These are phyloP conservation scores for Populus ilicifolia DNA, from an alignment of 345 rosid species.

Conservation along the genomic window DNA sequence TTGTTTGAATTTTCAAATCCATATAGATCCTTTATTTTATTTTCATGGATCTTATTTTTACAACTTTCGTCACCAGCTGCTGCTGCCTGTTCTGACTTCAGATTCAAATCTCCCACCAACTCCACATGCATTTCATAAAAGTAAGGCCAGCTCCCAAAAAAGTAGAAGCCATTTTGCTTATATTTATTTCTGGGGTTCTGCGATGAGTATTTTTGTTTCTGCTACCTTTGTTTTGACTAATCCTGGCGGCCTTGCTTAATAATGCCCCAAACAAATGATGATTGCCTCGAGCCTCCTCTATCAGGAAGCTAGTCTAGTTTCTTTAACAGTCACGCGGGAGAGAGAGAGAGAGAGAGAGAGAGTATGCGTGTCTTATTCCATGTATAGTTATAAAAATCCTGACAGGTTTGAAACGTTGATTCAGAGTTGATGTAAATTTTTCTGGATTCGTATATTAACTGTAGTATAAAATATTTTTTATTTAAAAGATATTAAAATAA, in stretches of 20 bases:
- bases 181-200: background rate
- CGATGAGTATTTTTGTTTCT: background rate
- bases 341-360: background rate
- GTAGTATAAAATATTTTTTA: no score
- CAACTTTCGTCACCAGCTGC: background rate
- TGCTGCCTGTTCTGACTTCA: background rate
- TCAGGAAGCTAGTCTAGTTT: constrained; percentile 3
- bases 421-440: no score
- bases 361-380: no score
- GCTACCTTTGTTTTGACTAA: background rate
- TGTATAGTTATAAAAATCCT: no score
- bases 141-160: background rate
- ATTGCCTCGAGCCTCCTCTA: background rate
- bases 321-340: background rate
- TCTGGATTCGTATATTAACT: no score
- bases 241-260: background rate
- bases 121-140: constrained; percentile 31
- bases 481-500: no score
- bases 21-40: constrained; percentile 7
- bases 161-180: background rate
- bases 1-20: constrained; percentile 20
- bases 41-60: background rate
- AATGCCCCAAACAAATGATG: background rate
- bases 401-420: no score
- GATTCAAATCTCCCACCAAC: constrained; percentile 33